Percentiles rank a stretch among this genome's conserved stretches.
phyloP scores from a whole-genome alignment of 495 filamentous ascomycete species.

The Bathelium albidoporum region DNA sequence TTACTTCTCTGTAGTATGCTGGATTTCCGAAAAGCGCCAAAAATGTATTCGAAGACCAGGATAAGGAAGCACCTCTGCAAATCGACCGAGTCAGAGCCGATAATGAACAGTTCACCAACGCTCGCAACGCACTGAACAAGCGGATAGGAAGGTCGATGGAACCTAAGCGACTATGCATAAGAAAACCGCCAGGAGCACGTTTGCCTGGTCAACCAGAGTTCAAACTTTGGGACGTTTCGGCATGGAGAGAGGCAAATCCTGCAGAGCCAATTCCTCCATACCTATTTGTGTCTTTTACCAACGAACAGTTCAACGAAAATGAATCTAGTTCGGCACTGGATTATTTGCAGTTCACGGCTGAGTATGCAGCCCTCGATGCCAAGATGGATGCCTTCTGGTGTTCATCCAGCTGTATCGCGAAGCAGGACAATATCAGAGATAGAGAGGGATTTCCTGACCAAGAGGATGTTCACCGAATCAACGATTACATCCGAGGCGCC shows the following conservation, averaged over 20 bases:
- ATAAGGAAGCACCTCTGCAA: slow-evolving; percentile 3
- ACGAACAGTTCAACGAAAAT: slow-evolving; percentile 21
- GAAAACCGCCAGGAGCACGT: not conserved
- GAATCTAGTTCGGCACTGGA: slow-evolving; percentile 13
- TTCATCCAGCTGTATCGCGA: slow-evolving; percentile 13
- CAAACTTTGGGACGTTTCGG: slow-evolving; percentile 16
- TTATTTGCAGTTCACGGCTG: slow-evolving; percentile 18
- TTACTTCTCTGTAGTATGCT: slow-evolving; percentile 6
- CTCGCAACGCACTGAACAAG: slow-evolving; percentile 12
- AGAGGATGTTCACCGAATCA: slow-evolving; percentile 29
- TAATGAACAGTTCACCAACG: slow-evolving; percentile 5
- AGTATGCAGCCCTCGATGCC: slow-evolving; percentile 25
- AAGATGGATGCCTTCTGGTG: slow-evolving; percentile 32
- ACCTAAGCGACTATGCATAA: slow-evolving; percentile 1
- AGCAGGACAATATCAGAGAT: slow-evolving; percentile 13
- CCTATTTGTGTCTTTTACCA: slow-evolving; percentile 25
- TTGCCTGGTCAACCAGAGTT: slow-evolving; percentile 1
- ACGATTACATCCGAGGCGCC: slow-evolving; percentile 34
- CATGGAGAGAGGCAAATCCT: not conserved
- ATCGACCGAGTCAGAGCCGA: slow-evolving; percentile 1
- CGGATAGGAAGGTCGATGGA: slow-evolving; percentile 8
- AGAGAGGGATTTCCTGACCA: not conserved
- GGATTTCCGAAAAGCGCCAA: slow-evolving; percentile 22
- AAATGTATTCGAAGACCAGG: slow-evolving; percentile 17
- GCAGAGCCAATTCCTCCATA: slow-evolving; percentile 16